Evolutionary conservation across 2,329 filamentous ascomycete genomes (phyloP).

Genomic region (Penicillium sp.): DNA sequence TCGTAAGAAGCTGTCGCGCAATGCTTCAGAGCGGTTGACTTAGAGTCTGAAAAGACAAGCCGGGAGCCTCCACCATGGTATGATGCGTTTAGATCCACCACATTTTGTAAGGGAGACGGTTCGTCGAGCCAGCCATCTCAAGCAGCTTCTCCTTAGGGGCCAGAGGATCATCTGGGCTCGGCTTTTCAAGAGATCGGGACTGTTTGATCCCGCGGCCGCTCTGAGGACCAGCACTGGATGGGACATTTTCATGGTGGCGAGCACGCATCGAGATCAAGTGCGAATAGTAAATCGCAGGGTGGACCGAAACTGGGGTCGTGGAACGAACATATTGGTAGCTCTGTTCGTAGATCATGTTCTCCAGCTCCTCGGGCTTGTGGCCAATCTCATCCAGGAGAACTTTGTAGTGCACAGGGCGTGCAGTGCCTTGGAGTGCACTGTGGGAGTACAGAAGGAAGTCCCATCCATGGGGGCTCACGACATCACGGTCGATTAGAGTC

Average conservation of each 20-base stretch:
- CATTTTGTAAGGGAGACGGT: conserved; percentile 10
- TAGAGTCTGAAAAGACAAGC: no score
- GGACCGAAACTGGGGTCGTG: conserved; percentile 78
- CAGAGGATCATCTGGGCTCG: background rate
- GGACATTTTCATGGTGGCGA: conserved; percentile 65
- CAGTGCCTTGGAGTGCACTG: conserved; percentile 86
- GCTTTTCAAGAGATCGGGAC: background rate
- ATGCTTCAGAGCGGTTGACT: no score
- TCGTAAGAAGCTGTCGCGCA: no score
- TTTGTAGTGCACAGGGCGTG: conserved; percentile 88
- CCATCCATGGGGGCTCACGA: conserved; percentile 87
- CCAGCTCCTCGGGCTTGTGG: conserved; percentile 65
- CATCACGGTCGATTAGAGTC: conserved; percentile 79
- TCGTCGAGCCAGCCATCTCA: conserved; percentile 4
- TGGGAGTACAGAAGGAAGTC: conserved; percentile 77
- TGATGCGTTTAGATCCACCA: conserved; percentile 13
- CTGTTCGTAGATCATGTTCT: conserved; percentile 89
- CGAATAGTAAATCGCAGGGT: conserved; percentile 91
- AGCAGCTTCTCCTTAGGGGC: conserved; percentile 3
- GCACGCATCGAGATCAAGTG: conserved; percentile 83
- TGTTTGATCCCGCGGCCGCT: conserved; percentile 38
- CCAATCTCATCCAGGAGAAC: conserved; percentile 79
- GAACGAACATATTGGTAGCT: conserved; percentile 91
- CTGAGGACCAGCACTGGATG: conserved; percentile 40
- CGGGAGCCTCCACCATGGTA: no score